Evolutionary conservation across 1,284 basidiomycete species (phyloP).

Genomic region (Coriolopsis trogii): DNA sequence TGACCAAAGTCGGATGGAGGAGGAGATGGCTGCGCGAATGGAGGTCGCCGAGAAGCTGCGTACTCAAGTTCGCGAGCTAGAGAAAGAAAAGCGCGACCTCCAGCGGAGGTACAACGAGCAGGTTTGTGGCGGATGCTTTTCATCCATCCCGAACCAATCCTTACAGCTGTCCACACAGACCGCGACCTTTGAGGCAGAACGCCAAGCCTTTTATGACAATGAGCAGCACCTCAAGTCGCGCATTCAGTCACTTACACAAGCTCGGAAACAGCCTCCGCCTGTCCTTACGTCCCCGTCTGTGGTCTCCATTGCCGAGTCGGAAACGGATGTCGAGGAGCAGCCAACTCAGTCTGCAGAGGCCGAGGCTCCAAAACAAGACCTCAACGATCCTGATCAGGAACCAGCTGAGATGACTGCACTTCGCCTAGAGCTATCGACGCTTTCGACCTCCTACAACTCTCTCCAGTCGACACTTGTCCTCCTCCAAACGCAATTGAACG

Average conservation of each 20-base stretch:
- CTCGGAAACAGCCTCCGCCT: conserved; percentile 51
- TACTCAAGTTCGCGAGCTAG: conserved; percentile 75
- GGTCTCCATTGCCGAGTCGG: conserved; percentile 43
- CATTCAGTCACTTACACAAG: conserved; percentile 75
- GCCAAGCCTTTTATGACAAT: conserved; percentile 85
- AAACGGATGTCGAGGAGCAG: conserved; percentile 45
- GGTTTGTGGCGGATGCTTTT: conserved; percentile 38
- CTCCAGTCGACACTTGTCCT: conserved; percentile 77
- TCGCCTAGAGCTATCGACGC: conserved; percentile 75
- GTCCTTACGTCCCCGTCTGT: conserved; percentile 34
- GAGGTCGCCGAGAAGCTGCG: conserved; percentile 80
- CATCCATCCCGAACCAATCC: neutral
- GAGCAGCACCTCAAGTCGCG: conserved; percentile 87
- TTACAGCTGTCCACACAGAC: conserved; percentile 47
- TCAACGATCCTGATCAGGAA: conserved; percentile 67
- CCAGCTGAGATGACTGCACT: conserved; percentile 84
- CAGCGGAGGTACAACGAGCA: conserved; percentile 83
- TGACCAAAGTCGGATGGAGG: conserved; percentile 77
- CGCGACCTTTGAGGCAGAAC: conserved; percentile 79
- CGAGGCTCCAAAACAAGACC: conserved; percentile 42
- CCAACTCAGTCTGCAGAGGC: conserved; percentile 26
- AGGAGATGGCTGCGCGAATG: conserved; percentile 74
- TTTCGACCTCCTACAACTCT: conserved; percentile 78
- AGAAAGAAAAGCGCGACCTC: conserved; percentile 80
- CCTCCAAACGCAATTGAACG: conserved; percentile 74